These are phyloP conservation scores for Saccharomyces mikatae DNA, from an alignment of 805 yeast genomes.

Conservation along the genomic window DNA sequence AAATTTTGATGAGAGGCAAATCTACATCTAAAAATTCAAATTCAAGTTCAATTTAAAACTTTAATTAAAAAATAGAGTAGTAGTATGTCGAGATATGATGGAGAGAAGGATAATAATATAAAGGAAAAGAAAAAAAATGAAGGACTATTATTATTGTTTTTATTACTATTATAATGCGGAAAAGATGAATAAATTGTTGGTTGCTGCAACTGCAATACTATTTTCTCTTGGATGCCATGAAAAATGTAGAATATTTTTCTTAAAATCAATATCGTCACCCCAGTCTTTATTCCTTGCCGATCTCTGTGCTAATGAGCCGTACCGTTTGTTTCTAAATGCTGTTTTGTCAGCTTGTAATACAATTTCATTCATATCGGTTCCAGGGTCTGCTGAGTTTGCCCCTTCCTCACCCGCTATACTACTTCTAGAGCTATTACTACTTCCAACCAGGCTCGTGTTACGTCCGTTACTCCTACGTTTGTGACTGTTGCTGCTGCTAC, in stretches of 20 bases:
- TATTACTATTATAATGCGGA: slow-evolving; percentile 48
- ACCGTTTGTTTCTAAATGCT: slow-evolving; percentile 63
- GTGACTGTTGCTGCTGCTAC: slow-evolving; percentile 4
- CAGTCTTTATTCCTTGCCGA: slow-evolving; percentile 38
- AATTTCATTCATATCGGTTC: slow-evolving; percentile 42
- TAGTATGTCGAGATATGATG: neutral
- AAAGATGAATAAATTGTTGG: slow-evolving; percentile 84
- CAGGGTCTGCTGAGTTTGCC: neutral
- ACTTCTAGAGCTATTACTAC: slow-evolving; percentile 5
- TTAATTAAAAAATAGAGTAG: neutral
- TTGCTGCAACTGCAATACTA: slow-evolving; percentile 95
- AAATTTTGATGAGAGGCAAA: neutral
- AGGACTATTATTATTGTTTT: neutral
- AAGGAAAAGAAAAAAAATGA: neutral
- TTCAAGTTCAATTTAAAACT: neutral
- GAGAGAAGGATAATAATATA: neutral
- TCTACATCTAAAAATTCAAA: neutral
- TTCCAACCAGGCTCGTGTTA: neutral
- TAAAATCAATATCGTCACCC: slow-evolving; percentile 80
- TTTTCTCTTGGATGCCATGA: slow-evolving; percentile 98
- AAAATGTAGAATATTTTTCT: slow-evolving; percentile 86
- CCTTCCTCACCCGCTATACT: slow-evolving; percentile 4
- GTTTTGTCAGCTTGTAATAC: slow-evolving; percentile 95
- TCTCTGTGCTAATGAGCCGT: slow-evolving; percentile 35
- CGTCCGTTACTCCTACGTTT: neutral